Conservation (phyloP, 78 protist species). For the Dictyostelium brefeldianum region DNA sequence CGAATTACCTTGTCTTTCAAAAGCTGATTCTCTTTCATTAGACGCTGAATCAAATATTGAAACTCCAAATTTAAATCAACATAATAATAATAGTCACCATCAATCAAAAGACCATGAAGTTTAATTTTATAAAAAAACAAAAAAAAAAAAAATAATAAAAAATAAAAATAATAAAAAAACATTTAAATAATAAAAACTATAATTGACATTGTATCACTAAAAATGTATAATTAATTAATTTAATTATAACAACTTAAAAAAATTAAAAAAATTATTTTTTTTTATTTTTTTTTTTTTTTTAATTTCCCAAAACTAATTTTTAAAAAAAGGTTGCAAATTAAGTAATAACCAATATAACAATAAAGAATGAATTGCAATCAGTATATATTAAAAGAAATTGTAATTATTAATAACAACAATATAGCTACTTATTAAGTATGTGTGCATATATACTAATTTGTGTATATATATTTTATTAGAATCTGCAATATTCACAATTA, state of each 20-base stretch:
- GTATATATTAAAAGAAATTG: constrained; percentile 33
- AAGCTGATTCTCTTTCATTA: background rate
- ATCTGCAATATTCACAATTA: constrained; percentile 63
- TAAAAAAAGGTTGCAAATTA: background rate
- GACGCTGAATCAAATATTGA: constrained; percentile 1
- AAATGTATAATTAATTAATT: too few species aligned
- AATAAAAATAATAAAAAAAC: too few species aligned
- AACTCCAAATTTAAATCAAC: background rate
- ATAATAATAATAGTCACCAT: too few species aligned
- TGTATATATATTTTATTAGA: background rate
- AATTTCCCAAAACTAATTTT: too few species aligned
- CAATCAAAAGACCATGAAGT: too few species aligned
- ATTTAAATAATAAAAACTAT: too few species aligned
- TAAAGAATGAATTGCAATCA: constrained; percentile 47
- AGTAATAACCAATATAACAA: background rate
- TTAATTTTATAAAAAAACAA: too few species aligned
- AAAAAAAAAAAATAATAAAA: too few species aligned
- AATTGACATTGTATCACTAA: too few species aligned
- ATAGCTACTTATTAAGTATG: background rate
- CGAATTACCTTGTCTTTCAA: constrained; percentile 9
- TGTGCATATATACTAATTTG: background rate
- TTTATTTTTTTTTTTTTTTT: too few species aligned
- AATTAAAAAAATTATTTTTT: too few species aligned
- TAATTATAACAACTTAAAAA: too few species aligned
- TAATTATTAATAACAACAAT: background rate